Base-by-base conservation (phyloP, 176 grass and related monocot genomes). In the Phoenix dactylifera region DNA sequence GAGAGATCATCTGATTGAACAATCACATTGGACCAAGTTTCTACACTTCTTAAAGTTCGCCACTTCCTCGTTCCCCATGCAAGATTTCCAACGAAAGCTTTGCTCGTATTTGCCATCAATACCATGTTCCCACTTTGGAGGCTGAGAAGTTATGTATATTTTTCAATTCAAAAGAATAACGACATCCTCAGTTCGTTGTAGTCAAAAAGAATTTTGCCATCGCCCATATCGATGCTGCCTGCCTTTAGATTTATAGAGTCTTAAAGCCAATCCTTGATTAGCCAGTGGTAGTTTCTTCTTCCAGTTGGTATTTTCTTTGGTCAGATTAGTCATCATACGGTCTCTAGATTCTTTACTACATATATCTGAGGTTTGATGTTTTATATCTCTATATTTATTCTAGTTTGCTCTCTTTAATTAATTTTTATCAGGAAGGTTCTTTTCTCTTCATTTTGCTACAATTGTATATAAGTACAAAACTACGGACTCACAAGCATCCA, bases 1-100 rank as follows among this genome's bases (percentile, higher is more conserved):
- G 59, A 70, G 65, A 77, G 74, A 70, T 70, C 55, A 51, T 77
- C 28, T 62, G 64, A 69, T 77, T 30, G 56, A 55, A 26, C 64
- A 77, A 77, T 69, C 56, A 69, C 20, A 51, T 69, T 18, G 18
- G 57, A 62, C 49, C 50, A 48, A 54, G 53, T 53, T 49, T 28
- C 56, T 50, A 22, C 39, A 53, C 74, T 54, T 77, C 32, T 39
- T 44, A 1, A 12, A 44, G 35, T 44, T 44, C 35, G 35, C 35
- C 35, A 44, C 35, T 44, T 44, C 35, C 35, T 44, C 28, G 44
- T 69, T 69, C 55, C 19, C 18, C 18, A 52, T 69, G 58, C 58
- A 60, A 30, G 24, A 60, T 29, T 18, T 60, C 58, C 26, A 60
- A 9, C 30, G 16, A 60, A 60, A 60, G 24, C 2, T 60, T 60